Evolutionary conservation across 2,329 filamentous ascomycete genomes (phyloP).

Genomic region (Rasamsonia emersonii): DNA sequence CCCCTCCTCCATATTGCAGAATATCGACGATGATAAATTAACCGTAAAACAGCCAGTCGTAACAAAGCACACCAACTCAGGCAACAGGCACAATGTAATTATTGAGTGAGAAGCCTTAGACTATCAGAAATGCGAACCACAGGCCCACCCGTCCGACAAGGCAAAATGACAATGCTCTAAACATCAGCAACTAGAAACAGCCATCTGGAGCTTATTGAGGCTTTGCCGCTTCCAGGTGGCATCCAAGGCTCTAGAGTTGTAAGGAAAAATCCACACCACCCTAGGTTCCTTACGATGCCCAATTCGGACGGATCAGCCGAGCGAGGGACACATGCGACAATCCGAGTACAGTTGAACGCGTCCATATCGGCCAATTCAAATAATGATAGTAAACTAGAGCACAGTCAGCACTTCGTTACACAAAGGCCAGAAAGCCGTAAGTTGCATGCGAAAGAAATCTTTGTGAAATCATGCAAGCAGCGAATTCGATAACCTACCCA

Average conservation of each 20-base stretch:
- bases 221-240: constrained; percentile 39
- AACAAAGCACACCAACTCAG: no score
- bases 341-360: constrained; percentile 61
- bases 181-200: constrained; percentile 83
- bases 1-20: no score
- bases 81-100: neutral
- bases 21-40: no score
- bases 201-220: constrained; percentile 69
- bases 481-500: constrained; percentile 53
- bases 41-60: no score
- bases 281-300: constrained; percentile 66
- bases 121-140: neutral
- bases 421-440: constrained; percentile 1
- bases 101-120: neutral
- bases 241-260: constrained; percentile 70
- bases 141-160: neutral
- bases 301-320: constrained; percentile 53
- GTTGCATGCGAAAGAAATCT: no score
- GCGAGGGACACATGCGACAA: constrained; percentile 76
- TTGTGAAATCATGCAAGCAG: no score
- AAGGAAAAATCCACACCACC: constrained; percentile 88
- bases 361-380: constrained; percentile 77
- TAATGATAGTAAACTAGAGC: constrained; percentile 67
- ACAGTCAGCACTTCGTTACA: no score
- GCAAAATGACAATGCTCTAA: constrained; percentile 32